These are phyloP conservation scores for Yarrowia hollandica DNA, from an alignment of 805 yeast species.

Conservation along the genomic window DNA sequence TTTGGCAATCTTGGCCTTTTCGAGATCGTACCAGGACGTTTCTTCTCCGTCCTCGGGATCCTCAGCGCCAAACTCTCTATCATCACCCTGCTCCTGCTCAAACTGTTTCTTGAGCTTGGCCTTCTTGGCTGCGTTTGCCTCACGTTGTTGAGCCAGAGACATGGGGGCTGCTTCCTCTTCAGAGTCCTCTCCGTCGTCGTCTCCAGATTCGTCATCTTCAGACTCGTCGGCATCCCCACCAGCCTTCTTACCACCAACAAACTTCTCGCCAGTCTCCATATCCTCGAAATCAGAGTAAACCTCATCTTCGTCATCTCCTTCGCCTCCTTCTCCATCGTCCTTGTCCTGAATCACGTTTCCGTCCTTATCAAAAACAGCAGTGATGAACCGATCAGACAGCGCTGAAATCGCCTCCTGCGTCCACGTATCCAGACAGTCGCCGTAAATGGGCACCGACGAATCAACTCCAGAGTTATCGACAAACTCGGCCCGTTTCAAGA, in stretches of 20 bases:
- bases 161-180: slow-evolving; percentile 44
- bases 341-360: slow-evolving; percentile 37
- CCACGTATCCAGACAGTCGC: slow-evolving; percentile 32
- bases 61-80: slow-evolving; percentile 69
- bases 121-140: slow-evolving; percentile 83
- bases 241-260: slow-evolving; percentile 34
- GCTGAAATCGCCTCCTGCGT: slow-evolving; percentile 31
- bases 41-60: slow-evolving; percentile 66
- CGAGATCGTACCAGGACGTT: slow-evolving; percentile 97
- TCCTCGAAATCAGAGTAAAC: slow-evolving; percentile 48
- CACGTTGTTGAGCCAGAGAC: slow-evolving; percentile 64
- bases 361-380: slow-evolving; percentile 29
- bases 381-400: slow-evolving; percentile 34
- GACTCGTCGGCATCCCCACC: slow-evolving; percentile 32
- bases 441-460: slow-evolving; percentile 33
- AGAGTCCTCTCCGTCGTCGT: slow-evolving; percentile 42
- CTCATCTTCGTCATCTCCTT: slow-evolving; percentile 43
- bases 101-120: slow-evolving; percentile 86
- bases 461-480: slow-evolving; percentile 31
- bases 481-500: slow-evolving; percentile 35
- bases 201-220: slow-evolving; percentile 39
- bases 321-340: slow-evolving; percentile 33
- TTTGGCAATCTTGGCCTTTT: slow-evolving; percentile 94
- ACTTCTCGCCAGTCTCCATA: slow-evolving; percentile 41
- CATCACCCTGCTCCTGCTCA: slow-evolving; percentile 75